Base-by-base conservation (phyloP, 140 eudicot genomes). In the Ambrosia hybrid region DNA sequence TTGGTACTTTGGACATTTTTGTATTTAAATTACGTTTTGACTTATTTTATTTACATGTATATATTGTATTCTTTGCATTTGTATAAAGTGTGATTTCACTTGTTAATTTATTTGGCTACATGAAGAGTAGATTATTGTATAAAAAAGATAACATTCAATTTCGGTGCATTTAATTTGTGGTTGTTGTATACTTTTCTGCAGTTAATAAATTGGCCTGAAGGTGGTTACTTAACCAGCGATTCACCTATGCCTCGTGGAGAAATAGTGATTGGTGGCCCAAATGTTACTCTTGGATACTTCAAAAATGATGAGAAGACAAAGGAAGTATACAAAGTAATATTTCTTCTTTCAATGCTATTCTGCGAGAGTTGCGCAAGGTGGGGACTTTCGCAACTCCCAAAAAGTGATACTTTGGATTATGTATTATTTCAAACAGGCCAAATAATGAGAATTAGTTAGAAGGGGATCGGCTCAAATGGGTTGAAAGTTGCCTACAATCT, bases 201-300 rank as follows among this genome's bases (percentile, higher is more conserved):
- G 98, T 81, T 93, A 72, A 83, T 93, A 61, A 95, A 93, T 85
- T 93, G 98, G 98, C 85, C 89, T 52, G 98, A 90, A 73, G 97
- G 98, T 63, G 98, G 98, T 67, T 93, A 93, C 80, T 68, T 88
- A 72, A 82, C 81, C 59, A 88, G 83, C 58, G 98, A 93, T 74
- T 81, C 90, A 39, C 98, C 97, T 48, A 90, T 79, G 96, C 98
- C 97, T 65, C 90, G 98, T 12, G 98, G 98, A 59, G 98, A 93
- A 79, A 93, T 93, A 52, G 84, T 93, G 63, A 72, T 93, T 67
- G 98, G 98, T 70, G 97, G 98, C 30, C 98, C 98, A 39, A 86
- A 89, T 83, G 96, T 93, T 57, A 90, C 98, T 12, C 68, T 87
- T 68, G 97, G 98, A 67, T 93, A 93, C 79, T 93, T 90, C 83